Evolutionary conservation across 2,329 filamentous ascomycete species (phyloP).

Genomic region (Didymella segeticola): DNA sequence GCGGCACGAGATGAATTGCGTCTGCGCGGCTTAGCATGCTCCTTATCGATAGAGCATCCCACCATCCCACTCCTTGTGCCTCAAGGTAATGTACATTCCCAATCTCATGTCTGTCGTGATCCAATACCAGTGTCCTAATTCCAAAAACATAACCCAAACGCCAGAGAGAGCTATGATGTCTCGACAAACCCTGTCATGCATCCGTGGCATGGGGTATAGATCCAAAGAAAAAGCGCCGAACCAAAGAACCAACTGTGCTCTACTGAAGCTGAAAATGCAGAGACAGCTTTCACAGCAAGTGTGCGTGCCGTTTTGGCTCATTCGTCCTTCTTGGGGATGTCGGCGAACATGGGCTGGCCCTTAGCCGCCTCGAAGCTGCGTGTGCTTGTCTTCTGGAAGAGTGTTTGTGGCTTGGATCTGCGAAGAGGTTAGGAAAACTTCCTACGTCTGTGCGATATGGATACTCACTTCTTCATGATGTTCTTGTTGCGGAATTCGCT

Average conservation of each 20-base stretch:
- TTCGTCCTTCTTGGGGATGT: slow-evolving; percentile 41
- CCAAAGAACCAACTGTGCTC: slow-evolving; percentile 10
- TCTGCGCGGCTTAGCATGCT: slow-evolving; percentile 28
- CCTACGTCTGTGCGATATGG: background rate
- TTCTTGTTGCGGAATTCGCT: slow-evolving; percentile 81
- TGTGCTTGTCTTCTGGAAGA: slow-evolving; percentile 52
- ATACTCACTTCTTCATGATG: slow-evolving; percentile 69
- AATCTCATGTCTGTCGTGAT: slow-evolving; percentile 23
- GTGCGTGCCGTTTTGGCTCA: slow-evolving; percentile 10
- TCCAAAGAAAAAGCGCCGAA: slow-evolving; percentile 17
- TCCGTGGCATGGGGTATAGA: slow-evolving; percentile 21
- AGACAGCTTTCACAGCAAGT: slow-evolving; percentile 4
- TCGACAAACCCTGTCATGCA: slow-evolving; percentile 11
- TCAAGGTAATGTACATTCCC: slow-evolving; percentile 11
- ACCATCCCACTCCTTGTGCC: slow-evolving; percentile 8
- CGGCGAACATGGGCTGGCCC: slow-evolving; percentile 45
- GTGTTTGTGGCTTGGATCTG: slow-evolving; percentile 50
- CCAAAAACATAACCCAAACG: slow-evolving; percentile 4
- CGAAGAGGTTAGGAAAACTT: slow-evolving; percentile 18
- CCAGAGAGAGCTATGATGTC: slow-evolving; percentile 8
- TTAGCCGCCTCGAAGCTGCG: slow-evolving; percentile 49
- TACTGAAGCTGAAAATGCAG: slow-evolving; percentile 5
- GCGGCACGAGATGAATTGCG: slow-evolving; percentile 19
- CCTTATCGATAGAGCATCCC: slow-evolving; percentile 19
- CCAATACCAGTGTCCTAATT: slow-evolving; percentile 7